Conservation (phyloP, 2,329 filamentous ascomycete genomes). For the Blumeriella jaapii region DNA sequence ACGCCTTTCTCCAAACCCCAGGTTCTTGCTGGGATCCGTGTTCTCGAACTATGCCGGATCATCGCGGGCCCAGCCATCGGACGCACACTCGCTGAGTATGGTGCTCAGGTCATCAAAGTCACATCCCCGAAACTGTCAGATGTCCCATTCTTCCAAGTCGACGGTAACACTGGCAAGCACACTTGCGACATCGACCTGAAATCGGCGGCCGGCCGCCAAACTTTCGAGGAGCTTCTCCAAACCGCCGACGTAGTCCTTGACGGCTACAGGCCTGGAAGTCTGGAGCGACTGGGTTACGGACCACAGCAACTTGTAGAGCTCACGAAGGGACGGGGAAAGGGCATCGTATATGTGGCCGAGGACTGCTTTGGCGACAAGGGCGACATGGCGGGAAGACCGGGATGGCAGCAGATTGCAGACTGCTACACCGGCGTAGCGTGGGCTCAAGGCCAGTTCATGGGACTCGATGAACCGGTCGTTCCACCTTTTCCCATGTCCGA, state of each 20-base stretch:
- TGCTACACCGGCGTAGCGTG: conserved; percentile 23
- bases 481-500: conserved; percentile 53
- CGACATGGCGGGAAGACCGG: conserved; percentile 51
- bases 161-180: conserved; percentile 62
- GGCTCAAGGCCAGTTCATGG: conserved; percentile 49
- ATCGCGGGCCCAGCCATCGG: conserved; percentile 67
- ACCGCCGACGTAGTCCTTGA: conserved; percentile 57
- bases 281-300: conserved; percentile 53
- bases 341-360: conserved; percentile 57
- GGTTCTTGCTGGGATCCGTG: conserved; percentile 49
- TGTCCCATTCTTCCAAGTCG: conserved; percentile 61
- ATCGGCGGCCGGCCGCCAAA: conserved; percentile 36
- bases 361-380: conserved; percentile 59
- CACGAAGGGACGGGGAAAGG: conserved; percentile 43
- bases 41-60: conserved; percentile 64
- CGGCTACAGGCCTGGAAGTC: conserved; percentile 55
- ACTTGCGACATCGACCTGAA: conserved; percentile 53
- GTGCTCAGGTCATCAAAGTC: conserved; percentile 62
- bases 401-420: conserved; percentile 65
- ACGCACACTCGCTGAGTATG: conserved; percentile 62
- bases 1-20: conserved; percentile 12
- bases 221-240: conserved; percentile 47
- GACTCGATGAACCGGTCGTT: conserved; percentile 49
- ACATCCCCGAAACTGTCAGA: conserved; percentile 58
- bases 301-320: conserved; percentile 41